Percentiles rank a stretch among this genome's conserved stretches.
These are phyloP conservation scores for Macroventuria anomochaeta DNA, from an alignment of 2,329 filamentous ascomycete genomes.

Conservation along the genomic window DNA sequence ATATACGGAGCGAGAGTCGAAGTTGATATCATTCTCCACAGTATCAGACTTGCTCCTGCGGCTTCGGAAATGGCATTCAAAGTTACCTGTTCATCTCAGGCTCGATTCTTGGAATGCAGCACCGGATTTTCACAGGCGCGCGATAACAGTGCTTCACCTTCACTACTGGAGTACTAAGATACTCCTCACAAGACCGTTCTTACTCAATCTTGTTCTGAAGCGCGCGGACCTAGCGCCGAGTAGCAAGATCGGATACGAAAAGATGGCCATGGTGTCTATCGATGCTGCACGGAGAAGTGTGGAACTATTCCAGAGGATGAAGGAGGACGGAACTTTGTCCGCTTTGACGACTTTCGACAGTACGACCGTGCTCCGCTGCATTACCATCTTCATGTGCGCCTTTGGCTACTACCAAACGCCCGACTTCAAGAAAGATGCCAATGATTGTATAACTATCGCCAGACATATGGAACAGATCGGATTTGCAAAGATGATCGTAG, in stretches of 20 bases:
- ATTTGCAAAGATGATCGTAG: slow-evolving; percentile 44
- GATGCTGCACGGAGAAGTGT: slow-evolving; percentile 42
- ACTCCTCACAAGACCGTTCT: slow-evolving; percentile 44
- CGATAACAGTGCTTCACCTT: slow-evolving; percentile 43
- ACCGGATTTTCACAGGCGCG: slow-evolving; percentile 44
- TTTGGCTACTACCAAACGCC: slow-evolving; percentile 39
- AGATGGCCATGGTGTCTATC: slow-evolving; percentile 44
- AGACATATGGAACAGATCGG: slow-evolving; percentile 44
- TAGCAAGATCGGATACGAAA: slow-evolving; percentile 44
- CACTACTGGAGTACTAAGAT: slow-evolving; percentile 47
- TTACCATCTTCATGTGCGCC: slow-evolving; percentile 47
- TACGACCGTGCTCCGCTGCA: slow-evolving; percentile 41
- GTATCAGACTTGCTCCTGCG: slow-evolving; percentile 40
- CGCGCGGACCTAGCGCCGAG: slow-evolving; percentile 29
- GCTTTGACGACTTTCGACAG: slow-evolving; percentile 47
- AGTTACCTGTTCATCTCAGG: slow-evolving; percentile 43
- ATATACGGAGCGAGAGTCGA: slow-evolving; percentile 42
- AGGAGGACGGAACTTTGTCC: slow-evolving; percentile 30
- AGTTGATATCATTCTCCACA: slow-evolving; percentile 44
- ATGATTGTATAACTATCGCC: slow-evolving; percentile 31
- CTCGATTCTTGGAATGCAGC: slow-evolving; percentile 33
- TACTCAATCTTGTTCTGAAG: slow-evolving; percentile 44
- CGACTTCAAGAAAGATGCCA: slow-evolving; percentile 38
- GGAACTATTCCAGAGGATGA: slow-evolving; percentile 40
- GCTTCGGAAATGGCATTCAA: slow-evolving; percentile 44